Percentiles rank a stretch among this genome's conserved stretches.
Evolutionary conservation across 1,284 basidiomycete genomes (phyloP).

Genomic region (Papiliotrema terrestris): DNA sequence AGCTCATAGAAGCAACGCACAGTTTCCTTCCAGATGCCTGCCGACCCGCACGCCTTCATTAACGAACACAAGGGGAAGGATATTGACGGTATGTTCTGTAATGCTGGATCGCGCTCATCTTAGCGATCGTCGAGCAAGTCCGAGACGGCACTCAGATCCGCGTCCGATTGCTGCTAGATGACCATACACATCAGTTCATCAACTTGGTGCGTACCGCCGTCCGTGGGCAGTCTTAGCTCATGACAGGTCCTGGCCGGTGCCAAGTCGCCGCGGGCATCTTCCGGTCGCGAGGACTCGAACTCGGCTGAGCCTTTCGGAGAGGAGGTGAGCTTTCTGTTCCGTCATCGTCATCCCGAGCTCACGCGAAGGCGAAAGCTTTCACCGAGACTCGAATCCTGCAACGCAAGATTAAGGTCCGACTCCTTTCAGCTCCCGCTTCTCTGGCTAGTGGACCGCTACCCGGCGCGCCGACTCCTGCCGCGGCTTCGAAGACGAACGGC

Average conservation of each 20-base stretch:
- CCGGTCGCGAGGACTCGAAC: slow-evolving; percentile 62
- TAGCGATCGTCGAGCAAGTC: slow-evolving; percentile 86
- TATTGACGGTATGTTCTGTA: slow-evolving; percentile 64
- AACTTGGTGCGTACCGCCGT: slow-evolving; percentile 34
- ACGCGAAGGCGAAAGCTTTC: slow-evolving; percentile 80
- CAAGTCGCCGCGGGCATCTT: slow-evolving; percentile 65
- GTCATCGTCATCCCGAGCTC: not conserved
- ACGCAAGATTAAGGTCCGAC: slow-evolving; percentile 76
- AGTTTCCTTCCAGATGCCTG: slow-evolving; percentile 83
- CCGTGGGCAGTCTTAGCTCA: not conserved
- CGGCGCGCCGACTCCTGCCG: slow-evolving; percentile 54
- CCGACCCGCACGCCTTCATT: slow-evolving; percentile 83
- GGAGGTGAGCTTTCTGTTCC: slow-evolving; percentile 58
- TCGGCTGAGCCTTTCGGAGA: slow-evolving; percentile 74
- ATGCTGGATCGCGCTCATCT: slow-evolving; percentile 32
- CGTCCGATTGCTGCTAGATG: slow-evolving; percentile 79
- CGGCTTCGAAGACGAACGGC: slow-evolving; percentile 50
- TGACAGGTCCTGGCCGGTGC: slow-evolving; percentile 69
- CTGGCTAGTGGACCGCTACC: slow-evolving; percentile 78
- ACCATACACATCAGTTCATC: slow-evolving; percentile 65
- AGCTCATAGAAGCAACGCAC: slow-evolving; percentile 58
- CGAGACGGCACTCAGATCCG: slow-evolving; percentile 89
- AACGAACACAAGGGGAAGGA: slow-evolving; percentile 84
- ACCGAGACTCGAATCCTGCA: slow-evolving; percentile 89
- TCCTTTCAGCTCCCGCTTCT: slow-evolving; percentile 77